Conservation (phyloP, 495 filamentous ascomycete genomes). For the Aspergillus carlsbadensis region DNA sequence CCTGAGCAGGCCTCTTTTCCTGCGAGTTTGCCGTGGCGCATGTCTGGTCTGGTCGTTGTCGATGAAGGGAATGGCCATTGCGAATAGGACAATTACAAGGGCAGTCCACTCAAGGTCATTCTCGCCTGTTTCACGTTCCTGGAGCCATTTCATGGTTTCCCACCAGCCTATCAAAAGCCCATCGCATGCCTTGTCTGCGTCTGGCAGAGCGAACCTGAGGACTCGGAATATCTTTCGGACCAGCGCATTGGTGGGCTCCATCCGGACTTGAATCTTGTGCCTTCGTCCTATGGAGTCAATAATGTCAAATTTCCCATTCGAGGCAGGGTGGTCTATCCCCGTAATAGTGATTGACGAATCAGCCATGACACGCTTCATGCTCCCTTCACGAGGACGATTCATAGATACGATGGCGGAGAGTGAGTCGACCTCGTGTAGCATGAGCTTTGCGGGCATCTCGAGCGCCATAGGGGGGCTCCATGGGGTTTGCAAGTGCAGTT, state of each 20-base stretch:
- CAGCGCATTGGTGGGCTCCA: constrained; percentile 61
- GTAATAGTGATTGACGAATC: constrained; percentile 44
- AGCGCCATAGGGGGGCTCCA: constrained; percentile 66
- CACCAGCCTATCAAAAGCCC: constrained; percentile 71
- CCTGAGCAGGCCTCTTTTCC: constrained; percentile 53
- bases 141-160: constrained; percentile 70
- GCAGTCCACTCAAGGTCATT: constrained; percentile 76
- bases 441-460: constrained; percentile 47
- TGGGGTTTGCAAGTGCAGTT: constrained; percentile 71
- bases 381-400: constrained; percentile 45
- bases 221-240: constrained; percentile 58
- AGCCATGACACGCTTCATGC: constrained; percentile 52
- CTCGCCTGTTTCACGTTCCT: constrained; percentile 43
- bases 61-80: constrained; percentile 55
- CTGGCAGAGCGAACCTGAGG: constrained; percentile 61
- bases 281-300: constrained; percentile 57
- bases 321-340: constrained; percentile 43
- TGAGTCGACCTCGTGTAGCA: constrained; percentile 43
- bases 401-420: constrained; percentile 34
- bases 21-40: constrained; percentile 39
- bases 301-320: constrained; percentile 61
- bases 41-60: constrained; percentile 30
- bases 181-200: constrained; percentile 57
- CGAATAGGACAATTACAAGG: constrained; percentile 68
- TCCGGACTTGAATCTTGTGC: constrained; percentile 64